Evolutionary conservation across 2,329 filamentous ascomycete genomes (phyloP).

Genomic region (Arthrocladium fulminans): DNA sequence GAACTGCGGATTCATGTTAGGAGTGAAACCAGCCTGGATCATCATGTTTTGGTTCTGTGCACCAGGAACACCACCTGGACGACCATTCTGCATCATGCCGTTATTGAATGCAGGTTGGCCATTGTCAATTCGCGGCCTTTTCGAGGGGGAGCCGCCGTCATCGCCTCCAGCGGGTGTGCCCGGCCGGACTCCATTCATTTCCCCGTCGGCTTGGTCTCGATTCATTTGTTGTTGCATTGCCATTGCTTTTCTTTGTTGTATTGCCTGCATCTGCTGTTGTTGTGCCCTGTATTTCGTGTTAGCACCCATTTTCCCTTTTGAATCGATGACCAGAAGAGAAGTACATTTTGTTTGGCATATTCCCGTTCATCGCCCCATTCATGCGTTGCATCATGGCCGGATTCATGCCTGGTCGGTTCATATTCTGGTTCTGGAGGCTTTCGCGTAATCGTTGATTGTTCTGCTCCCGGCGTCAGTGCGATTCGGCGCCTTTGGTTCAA

Average conservation of each 20-base stretch:
- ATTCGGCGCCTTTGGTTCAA: background rate
- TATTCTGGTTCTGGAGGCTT: constrained; percentile 59
- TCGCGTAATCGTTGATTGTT: constrained; percentile 51
- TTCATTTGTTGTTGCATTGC: constrained; percentile 65
- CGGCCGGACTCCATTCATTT: constrained; percentile 65
- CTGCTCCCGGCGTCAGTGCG: constrained; percentile 14
- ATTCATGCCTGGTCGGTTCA: constrained; percentile 58
- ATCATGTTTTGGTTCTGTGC: constrained; percentile 27
- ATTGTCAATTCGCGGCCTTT: constrained; percentile 68
- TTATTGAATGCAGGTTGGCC: constrained; percentile 60
- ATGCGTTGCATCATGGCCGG: constrained; percentile 47
- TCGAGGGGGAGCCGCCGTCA: constrained; percentile 84
- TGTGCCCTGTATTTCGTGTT: constrained; percentile 15
- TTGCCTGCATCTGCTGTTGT: constrained; percentile 16
- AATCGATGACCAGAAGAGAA: background rate
- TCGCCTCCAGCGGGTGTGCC: constrained; percentile 75
- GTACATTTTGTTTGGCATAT: constrained; percentile 19
- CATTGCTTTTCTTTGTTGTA: constrained; percentile 32
- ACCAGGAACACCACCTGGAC: constrained; percentile 56
- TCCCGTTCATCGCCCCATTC: constrained; percentile 20
- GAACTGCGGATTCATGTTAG: constrained; percentile 56
- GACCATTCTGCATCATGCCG: constrained; percentile 68
- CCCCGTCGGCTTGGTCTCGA: constrained; percentile 82
- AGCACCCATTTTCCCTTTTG: background rate
- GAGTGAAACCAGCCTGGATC: constrained; percentile 62